Evolutionary conservation across 495 filamentous ascomycete genomes (phyloP), one percentile per base, ranked within the genome.

Genomic region (Podospora pseudoanserina): DNA sequence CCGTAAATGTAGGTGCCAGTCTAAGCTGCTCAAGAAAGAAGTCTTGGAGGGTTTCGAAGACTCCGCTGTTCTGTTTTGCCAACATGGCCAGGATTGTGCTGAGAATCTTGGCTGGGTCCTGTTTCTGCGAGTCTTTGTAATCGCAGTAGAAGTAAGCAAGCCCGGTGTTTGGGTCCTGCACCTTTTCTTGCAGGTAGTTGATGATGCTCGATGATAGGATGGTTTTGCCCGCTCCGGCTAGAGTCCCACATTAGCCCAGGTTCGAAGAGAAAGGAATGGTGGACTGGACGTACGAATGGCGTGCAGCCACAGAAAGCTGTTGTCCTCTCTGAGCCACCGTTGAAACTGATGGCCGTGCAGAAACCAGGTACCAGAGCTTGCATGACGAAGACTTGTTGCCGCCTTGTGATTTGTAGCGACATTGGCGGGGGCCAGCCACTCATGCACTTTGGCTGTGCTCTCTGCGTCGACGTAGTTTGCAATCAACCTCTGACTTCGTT

Each of bases 181-280:
- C 58, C 27, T 68, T 56, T 39, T 57, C 60, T 20, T 30, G 57
- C 4, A 67, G 65, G 27, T 68, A 55, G 66, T 68, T 68, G 58
- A 68, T 64, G 49, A 68, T 59, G n/a, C 60, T 63, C 5, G 66
- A 69, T 53, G 65, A 44, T 2, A 73, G 66, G 11, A 73, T 55
- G 5, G 69, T 71, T 39, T 73, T 73, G 60, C 71, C 71, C 20
- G 66, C 64, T 18, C 71, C 71, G 34, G 71, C 70, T 72, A 32
- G 54, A 16, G 7, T 11, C 32, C 30, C 11, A 20, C 18, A 19
- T 62, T 16, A 27, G 39, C 16, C 34, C n/a, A 56, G 30, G 1
- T 6, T 5, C 39, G 0, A 11, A 49, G 39, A 49, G 9, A 16
- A 13, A 16, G 5, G 9, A 49, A 5, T 16, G 2, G 20, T 13